Conservation (phyloP, 345 rosid species). For the Euphorbia tirucalli region DNA sequence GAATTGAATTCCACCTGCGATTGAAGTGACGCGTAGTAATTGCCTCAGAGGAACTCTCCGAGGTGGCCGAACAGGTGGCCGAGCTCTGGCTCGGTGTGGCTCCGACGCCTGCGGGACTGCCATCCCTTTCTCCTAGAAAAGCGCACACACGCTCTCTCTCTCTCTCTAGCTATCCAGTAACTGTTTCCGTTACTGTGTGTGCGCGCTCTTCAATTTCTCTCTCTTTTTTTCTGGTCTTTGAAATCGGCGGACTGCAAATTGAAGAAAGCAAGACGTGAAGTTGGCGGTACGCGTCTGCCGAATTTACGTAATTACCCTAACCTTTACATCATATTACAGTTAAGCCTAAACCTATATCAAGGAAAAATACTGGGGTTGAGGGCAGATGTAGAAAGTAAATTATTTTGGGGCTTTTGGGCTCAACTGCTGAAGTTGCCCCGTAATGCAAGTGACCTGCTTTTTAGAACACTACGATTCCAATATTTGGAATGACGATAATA, state of each 20-base stretch:
- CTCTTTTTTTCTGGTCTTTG: not conserved
- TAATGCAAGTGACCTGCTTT: not conserved
- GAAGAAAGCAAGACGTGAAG: not conserved
- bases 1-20: slow-evolving; percentile 93
- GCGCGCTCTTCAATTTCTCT: not conserved
- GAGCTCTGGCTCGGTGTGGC: slow-evolving; percentile 17
- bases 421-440: not conserved
- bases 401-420: not conserved
- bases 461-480: not conserved
- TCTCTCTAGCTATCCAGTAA: not conserved
- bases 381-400: not conserved
- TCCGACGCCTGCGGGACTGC: slow-evolving; percentile 10
- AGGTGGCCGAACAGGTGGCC: slow-evolving; percentile 22
- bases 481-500: not conserved
- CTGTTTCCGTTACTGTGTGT: not conserved
- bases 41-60: slow-evolving; percentile 51
- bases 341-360: not conserved
- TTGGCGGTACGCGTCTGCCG: slow-evolving; percentile 1
- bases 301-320: not conserved
- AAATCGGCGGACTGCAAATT: not conserved
- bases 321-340: not conserved
- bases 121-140: slow-evolving; percentile 1
- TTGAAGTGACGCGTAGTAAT: slow-evolving; percentile 82
- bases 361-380: not conserved
- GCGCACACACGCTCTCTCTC: not conserved